These are phyloP conservation scores for Meira nashicola DNA, from an alignment of 1,284 basidiomycete species.

Conservation along the genomic window DNA sequence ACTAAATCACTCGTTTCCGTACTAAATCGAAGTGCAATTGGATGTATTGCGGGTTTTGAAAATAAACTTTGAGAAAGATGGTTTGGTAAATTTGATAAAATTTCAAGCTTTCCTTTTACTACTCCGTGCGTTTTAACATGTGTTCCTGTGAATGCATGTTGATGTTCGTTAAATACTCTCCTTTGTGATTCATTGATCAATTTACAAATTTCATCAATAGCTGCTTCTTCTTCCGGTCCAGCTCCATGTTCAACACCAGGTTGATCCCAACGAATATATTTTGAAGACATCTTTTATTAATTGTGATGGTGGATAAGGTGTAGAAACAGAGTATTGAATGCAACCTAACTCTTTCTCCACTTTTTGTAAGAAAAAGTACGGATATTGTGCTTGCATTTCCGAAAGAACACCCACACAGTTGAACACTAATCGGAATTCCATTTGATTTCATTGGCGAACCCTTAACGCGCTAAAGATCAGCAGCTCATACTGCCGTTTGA, in stretches of 20 bases:
- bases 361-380: background rate
- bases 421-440: no score
- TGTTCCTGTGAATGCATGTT: slow-evolving; percentile 26
- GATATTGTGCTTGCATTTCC: background rate
- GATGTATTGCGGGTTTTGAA: slow-evolving; percentile 26
- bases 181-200: slow-evolving; percentile 26
- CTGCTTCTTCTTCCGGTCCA: slow-evolving; percentile 29
- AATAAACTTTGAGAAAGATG: slow-evolving; percentile 43
- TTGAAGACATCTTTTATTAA: slow-evolving; percentile 14
- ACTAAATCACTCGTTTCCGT: slow-evolving; percentile 36
- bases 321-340: background rate
- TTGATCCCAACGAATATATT: slow-evolving; percentile 30
- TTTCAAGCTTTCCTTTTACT: slow-evolving; percentile 34
- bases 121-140: slow-evolving; percentile 33
- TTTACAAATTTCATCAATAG: slow-evolving; percentile 30
- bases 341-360: no score
- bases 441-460: no score
- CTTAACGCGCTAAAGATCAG: no score
- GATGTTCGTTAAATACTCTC: slow-evolving; percentile 17
- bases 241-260: slow-evolving; percentile 28
- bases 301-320: background rate
- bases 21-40: slow-evolving; percentile 30
- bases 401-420: no score
- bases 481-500: background rate
- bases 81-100: slow-evolving; percentile 28